Percentiles rank a stretch among this genome's conserved stretches.
Conservation (phyloP, 2,329 filamentous ascomycete genomes). For the Penicillium sp. region DNA sequence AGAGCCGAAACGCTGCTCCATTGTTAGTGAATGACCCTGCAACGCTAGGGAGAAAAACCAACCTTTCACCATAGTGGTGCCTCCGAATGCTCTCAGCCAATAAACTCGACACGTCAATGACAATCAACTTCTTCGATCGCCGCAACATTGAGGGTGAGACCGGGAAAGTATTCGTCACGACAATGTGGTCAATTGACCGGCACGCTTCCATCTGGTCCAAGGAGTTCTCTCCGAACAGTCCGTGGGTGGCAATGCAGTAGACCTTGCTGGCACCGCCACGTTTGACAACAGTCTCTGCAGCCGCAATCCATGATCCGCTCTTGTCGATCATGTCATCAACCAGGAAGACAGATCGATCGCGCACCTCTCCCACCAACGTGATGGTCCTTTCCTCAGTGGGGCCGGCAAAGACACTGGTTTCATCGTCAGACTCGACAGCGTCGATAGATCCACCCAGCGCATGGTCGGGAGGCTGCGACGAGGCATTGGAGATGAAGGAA, state of each 20-base stretch:
- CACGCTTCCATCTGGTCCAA: conserved; percentile 87
- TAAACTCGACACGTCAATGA: conserved; percentile 83
- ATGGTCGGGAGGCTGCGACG: conserved; percentile 65
- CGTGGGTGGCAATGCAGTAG: conserved; percentile 96
- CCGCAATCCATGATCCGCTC: conserved; percentile 92
- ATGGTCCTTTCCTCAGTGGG: conserved; percentile 87
- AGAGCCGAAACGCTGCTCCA: conserved; percentile 49
- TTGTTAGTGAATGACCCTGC: conserved; percentile 19
- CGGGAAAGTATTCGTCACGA: conserved; percentile 96
- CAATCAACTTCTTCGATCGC: conserved; percentile 74
- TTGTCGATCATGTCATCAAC: conserved; percentile 99
- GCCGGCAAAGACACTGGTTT: conserved; percentile 50
- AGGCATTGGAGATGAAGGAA: conserved; percentile 73
- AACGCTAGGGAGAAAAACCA: conserved; percentile 56
- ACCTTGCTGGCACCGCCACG: conserved; percentile 86
- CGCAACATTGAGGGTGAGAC: conserved; percentile 70
- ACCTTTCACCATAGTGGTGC: conserved; percentile 87
- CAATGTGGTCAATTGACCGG: conserved; percentile 87
- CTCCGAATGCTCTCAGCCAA: conserved; percentile 88
- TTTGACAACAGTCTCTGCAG: conserved; percentile 94
- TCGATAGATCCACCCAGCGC: conserved; percentile 81
- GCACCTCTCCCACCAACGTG: conserved; percentile 93
- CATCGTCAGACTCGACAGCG: conserved; percentile 84
- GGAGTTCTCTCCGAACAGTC: conserved; percentile 85
- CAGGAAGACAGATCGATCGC: conserved; percentile 81